Evolutionary conservation across 495 filamentous ascomycete genomes (phyloP), one percentile per base, ranked within the genome.

Genomic region (Astrocystis sublimbata): DNA sequence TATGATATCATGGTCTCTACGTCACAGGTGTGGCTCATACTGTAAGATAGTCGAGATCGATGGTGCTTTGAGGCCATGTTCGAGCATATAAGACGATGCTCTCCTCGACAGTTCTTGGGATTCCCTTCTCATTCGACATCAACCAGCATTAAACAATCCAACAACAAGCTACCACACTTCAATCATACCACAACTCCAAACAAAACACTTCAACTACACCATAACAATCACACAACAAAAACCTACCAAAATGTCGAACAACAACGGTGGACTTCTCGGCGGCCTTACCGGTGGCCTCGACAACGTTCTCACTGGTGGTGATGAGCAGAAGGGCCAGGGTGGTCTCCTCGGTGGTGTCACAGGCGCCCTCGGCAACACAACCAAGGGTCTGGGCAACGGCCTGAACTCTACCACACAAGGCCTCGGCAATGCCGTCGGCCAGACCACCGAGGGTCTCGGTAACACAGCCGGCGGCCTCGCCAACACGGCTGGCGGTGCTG

Each of bases 301-400:
- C 65, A 76, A 78, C 21, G 70, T 76, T 28, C 69, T 77, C 38
- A 76, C 74, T 2, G 75, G 75, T 38, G 76, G 73, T 17, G 76
- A 77, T 45, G 65, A 77, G 58, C 68, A 70, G 13, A 67, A 78
- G 4, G 75, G 75, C 15, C 73, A 78, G 58, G 76, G 74, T 40
- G 76, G 76, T 23, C 75, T 79, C 4, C 67, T 78, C 33, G 75
- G 76, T 38, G 65, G 68, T 24, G 64, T 77, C 19, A 64, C 65
- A 17, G 58, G 63, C n/a, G 65, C 67, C 7, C 64, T 72, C 1
- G 65, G 63, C 41, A 70, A 53, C 61, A 76, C 74, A 0, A 75
- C 74, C 13, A 65, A 76, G 43, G 71, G 74, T 8, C 59, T 71
- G n/a, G 75, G 75, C 26, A 74, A 75, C 24, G 66, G 66, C 28